phyloP scores from a whole-genome alignment of 1,139 yeast species.

The Magnusiomyces magnusii region DNA sequence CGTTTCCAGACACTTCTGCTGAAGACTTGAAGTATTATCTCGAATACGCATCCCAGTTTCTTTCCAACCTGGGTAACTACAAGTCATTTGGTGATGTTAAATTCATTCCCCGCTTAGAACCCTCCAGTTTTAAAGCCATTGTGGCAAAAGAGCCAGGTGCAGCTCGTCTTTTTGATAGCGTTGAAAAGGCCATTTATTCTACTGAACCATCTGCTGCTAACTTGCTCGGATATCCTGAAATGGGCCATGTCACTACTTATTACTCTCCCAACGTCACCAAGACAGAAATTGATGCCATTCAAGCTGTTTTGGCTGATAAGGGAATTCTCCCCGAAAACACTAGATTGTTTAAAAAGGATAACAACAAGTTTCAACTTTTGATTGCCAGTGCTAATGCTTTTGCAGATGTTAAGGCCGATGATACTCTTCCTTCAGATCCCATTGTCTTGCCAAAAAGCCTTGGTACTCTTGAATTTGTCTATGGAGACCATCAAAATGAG shows the following conservation, averaged over 20 bases:
- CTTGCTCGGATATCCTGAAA: conserved; percentile 69
- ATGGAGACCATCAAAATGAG: conserved; percentile 67
- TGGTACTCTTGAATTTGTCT: conserved; percentile 46
- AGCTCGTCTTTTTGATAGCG: conserved; percentile 38
- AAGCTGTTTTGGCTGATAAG: conserved; percentile 50
- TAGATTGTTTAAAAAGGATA: conserved; percentile 43
- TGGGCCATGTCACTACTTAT: conserved; percentile 68
- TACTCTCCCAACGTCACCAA: conserved; percentile 52
- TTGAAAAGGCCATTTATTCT: conserved; percentile 46
- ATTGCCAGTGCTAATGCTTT: conserved; percentile 28
- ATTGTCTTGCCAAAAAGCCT: conserved; percentile 23
- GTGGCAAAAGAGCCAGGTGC: conserved; percentile 30
- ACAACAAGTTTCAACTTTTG: conserved; percentile 25
- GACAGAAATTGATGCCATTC: conserved; percentile 57
- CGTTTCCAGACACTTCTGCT: conserved; percentile 23
- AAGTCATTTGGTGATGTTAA: conserved; percentile 86
- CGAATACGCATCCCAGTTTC: conserved; percentile 74
- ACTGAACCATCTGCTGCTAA: conserved; percentile 41
- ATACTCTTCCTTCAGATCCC: not conserved
- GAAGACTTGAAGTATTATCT: conserved; percentile 44
- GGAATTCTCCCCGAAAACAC: conserved; percentile 81
- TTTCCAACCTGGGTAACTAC: conserved; percentile 76
- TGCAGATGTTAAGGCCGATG: conserved; percentile 2
- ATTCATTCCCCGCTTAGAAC: conserved; percentile 58
- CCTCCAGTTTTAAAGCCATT: conserved; percentile 27